Conservation (phyloP, 306 rosid genomes). For the Lagenaria siceraria region DNA sequence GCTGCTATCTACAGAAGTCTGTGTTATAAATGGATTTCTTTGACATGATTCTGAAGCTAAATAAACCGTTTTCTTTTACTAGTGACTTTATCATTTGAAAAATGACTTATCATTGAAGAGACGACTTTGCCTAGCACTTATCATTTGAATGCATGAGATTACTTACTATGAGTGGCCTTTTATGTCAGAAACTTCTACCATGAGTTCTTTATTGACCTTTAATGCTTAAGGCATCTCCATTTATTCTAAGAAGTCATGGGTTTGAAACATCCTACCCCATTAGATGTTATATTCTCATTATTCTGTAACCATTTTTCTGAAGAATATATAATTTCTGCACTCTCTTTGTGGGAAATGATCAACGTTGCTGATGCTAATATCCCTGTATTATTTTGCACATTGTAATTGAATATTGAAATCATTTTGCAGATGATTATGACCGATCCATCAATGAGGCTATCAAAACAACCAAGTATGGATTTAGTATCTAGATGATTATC, state of each 20-base stretch:
- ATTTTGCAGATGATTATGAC: constrained; percentile 83
- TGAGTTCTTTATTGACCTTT: neutral
- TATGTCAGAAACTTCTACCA: neutral
- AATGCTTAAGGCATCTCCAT: neutral
- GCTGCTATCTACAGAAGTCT: neutral
- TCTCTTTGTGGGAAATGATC: neutral
- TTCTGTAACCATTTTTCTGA: neutral
- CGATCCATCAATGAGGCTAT: constrained; percentile 94
- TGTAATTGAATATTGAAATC: constrained; percentile 19
- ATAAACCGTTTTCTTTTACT: neutral
- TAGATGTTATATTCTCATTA: neutral
- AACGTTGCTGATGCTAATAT: neutral
- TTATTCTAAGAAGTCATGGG: neutral
- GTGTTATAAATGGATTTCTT: neutral
- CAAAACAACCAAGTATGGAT: constrained; percentile 84
- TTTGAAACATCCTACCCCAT: neutral
- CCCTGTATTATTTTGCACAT: neutral
- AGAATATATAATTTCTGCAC: neutral
- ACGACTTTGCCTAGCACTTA: no score
- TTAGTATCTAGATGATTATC: neutral
- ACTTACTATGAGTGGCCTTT: neutral
- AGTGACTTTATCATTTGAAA: no score
- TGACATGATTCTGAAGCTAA: neutral
- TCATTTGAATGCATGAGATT: neutral
- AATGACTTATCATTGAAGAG: no score